Percentiles rank a stretch among this genome's conserved stretches.
phyloP scores from a whole-genome alignment of 768 basidiomycete genomes.

The Leccinum rimulosum region DNA sequence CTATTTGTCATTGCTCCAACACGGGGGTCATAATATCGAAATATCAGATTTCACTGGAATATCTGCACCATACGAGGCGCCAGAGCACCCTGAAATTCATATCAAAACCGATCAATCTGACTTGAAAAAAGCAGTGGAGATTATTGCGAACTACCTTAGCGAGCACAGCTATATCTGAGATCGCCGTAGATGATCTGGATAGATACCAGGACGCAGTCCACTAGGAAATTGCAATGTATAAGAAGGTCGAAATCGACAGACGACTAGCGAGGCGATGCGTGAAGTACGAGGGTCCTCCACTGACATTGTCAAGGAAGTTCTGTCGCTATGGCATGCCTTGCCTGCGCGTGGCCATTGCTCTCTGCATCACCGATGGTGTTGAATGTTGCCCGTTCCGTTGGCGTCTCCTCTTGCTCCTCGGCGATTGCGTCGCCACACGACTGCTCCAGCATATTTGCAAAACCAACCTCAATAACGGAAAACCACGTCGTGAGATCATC shows the following conservation, averaged over 20 bases:
- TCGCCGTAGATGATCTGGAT: conserved; percentile 17
- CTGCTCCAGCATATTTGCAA: conserved; percentile 63
- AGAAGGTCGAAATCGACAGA: conserved; percentile 16
- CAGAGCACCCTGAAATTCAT: conserved; percentile 83
- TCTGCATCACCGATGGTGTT: conserved; percentile 7
- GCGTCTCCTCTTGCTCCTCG: conserved; percentile 57
- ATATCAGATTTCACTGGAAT: conserved; percentile 94
- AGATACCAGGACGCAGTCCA: conserved; percentile 9
- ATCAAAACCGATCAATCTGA: conserved; percentile 82
- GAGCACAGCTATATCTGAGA: conserved; percentile 56
- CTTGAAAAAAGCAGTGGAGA: conserved; percentile 73
- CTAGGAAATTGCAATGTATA: conserved; percentile 14
- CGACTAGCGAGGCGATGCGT: conserved; percentile 14
- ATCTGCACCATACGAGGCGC: conserved; percentile 94
- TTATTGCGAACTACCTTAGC: conserved; percentile 77
- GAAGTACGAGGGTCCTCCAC: conserved; percentile 1
- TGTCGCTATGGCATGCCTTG: conserved; percentile 10
- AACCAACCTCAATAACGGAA: conserved; percentile 65
- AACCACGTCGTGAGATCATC: conserved; percentile 79
- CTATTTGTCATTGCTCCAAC: background rate
- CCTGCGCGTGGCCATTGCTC: conserved; percentile 5
- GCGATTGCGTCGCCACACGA: conserved; percentile 52
- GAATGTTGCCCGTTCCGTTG: conserved; percentile 21
- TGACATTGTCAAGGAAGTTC: conserved; percentile 20
- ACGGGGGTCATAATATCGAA: conserved; percentile 12